A percentile compares a stretch with the other conserved stretches of the same genome.
Evolutionary conservation across 345 rosid species (phyloP).

Genomic region (Reutealis trisperma): DNA sequence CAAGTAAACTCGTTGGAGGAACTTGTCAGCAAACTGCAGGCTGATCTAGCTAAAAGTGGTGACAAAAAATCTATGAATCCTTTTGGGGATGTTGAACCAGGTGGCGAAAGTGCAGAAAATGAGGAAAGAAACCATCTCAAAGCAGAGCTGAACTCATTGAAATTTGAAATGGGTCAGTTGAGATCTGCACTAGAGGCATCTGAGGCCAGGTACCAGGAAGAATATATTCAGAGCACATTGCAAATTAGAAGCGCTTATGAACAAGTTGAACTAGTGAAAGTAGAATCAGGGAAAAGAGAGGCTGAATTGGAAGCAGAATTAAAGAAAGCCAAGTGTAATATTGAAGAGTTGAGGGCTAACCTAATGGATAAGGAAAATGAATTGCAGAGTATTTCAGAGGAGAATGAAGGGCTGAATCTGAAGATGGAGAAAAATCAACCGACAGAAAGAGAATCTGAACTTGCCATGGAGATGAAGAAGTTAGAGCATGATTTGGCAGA

Average conservation of each 20-base stretch:
- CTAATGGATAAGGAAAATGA: constrained; percentile 86
- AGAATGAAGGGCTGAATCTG: constrained; percentile 59
- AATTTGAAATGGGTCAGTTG: constrained; percentile 60
- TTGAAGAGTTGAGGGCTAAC: constrained; percentile 69
- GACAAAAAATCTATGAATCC: constrained; percentile 27
- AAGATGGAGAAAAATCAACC: constrained; percentile 43
- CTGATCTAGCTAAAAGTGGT: constrained; percentile 38
- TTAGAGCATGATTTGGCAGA: constrained; percentile 52
- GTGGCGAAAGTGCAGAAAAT: constrained; percentile 29
- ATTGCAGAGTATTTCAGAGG: constrained; percentile 65
- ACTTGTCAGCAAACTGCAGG: constrained; percentile 58
- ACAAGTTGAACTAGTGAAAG: constrained; percentile 57
- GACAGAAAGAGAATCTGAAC: constrained; percentile 43
- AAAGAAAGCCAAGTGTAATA: constrained; percentile 39
- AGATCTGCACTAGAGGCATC: constrained; percentile 68
- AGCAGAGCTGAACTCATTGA: constrained; percentile 52
- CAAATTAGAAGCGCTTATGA: constrained; percentile 87
- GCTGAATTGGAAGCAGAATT: constrained; percentile 55
- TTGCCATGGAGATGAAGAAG: constrained; percentile 51
- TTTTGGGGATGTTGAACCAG: constrained; percentile 25
- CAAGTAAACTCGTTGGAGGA: constrained; percentile 62
- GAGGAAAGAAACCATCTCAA: constrained; percentile 48
- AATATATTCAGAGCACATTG: constrained; percentile 79
- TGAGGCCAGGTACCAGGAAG: constrained; percentile 84
- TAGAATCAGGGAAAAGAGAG: constrained; percentile 57